A percentile compares a stretch with the other conserved stretches of the same genome.
Evolutionary conservation across 2,329 filamentous ascomycete genomes (phyloP).

Genomic region (Pyrenochaeta sp.): DNA sequence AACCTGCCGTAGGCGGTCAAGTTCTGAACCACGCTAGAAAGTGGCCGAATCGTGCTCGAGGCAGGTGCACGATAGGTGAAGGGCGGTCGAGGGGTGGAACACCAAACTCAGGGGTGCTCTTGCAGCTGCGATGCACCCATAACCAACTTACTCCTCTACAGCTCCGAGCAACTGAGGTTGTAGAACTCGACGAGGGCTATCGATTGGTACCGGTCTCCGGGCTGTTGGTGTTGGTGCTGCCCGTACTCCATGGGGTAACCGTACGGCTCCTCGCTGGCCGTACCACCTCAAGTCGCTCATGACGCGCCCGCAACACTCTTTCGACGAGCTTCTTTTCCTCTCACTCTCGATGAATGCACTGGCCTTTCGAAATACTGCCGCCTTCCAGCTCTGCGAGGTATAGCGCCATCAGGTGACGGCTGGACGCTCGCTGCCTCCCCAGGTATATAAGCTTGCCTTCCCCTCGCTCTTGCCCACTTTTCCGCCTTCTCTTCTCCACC

Average conservation of each 20-base stretch:
- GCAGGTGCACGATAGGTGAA: conserved; percentile 12
- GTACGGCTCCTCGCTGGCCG: conserved; percentile 2
- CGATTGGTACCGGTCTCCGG: conserved; percentile 13
- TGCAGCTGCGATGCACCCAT: conserved; percentile 28
- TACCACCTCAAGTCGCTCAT: conserved; percentile 2
- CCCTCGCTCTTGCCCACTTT: conserved; percentile 24
- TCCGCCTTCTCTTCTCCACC: conserved; percentile 12
- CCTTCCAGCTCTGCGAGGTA: conserved; percentile 6
- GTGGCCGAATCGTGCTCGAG: background rate
- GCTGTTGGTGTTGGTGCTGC: conserved; percentile 3
- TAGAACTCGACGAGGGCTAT: conserved; percentile 33
- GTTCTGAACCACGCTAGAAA: conserved; percentile 9
- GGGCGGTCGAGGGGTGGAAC: conserved; percentile 22
- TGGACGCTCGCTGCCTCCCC: background rate
- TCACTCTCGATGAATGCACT: conserved; percentile 14
- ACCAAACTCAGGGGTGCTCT: conserved; percentile 15
- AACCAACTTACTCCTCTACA: conserved; percentile 4
- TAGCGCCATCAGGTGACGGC: conserved; percentile 19
- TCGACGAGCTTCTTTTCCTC: conserved; percentile 3
- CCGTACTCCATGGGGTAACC: conserved; percentile 7
- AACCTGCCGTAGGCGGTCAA: conserved; percentile 1
- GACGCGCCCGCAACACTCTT: conserved; percentile 1
- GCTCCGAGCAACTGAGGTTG: conserved; percentile 15
- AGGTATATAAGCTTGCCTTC: conserved; percentile 18
- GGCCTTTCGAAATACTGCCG: conserved; percentile 13